Evolutionary conservation across 2,329 filamentous ascomycete species (phyloP).

Genomic region (Didymella pomorum): DNA sequence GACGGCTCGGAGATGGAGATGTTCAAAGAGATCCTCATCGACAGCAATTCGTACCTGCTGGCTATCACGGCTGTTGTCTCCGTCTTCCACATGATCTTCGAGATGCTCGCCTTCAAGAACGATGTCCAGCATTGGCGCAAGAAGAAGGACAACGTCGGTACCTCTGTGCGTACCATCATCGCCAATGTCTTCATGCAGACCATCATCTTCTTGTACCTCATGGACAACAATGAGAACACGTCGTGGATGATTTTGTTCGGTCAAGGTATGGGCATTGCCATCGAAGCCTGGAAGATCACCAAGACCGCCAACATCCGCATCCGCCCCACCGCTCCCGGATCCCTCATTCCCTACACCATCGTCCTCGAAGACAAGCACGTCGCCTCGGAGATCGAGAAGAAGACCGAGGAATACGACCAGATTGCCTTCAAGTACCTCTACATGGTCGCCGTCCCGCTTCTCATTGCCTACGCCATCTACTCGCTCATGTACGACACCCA

Average conservation of each 20-base stretch:
- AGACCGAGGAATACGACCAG: constrained; percentile 97
- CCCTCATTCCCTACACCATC: constrained; percentile 79
- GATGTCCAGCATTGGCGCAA: constrained; percentile 98
- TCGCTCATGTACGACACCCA: constrained; percentile 91
- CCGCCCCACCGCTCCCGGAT: constrained; percentile 71
- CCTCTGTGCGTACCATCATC: constrained; percentile 93
- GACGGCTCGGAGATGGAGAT: constrained; percentile 96
- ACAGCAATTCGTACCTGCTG: constrained; percentile 92
- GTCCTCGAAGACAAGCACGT: constrained; percentile 96
- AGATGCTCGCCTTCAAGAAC: constrained; percentile 95
- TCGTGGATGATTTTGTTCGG: constrained; percentile 98
- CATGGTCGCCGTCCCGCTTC: constrained; percentile 84
- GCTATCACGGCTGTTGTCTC: constrained; percentile 84
- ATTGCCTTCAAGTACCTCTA: constrained; percentile 99
- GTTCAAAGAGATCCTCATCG: constrained; percentile 93
- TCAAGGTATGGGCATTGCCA: constrained; percentile 82
- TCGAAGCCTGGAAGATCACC: constrained; percentile 94
- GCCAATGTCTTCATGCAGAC: constrained; percentile 98
- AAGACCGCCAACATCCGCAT: constrained; percentile 91
- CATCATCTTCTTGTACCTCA: constrained; percentile 93
- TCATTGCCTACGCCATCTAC: constrained; percentile 89
- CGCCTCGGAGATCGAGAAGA: constrained; percentile 92
- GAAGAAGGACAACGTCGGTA: constrained; percentile 99
- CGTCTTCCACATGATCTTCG: constrained; percentile 91
- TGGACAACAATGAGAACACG: constrained; percentile 97